Evolutionary conservation across 345 rosid species (phyloP), one percentile per base, ranked within the genome.

Genomic region (Rhizophora mangle): DNA sequence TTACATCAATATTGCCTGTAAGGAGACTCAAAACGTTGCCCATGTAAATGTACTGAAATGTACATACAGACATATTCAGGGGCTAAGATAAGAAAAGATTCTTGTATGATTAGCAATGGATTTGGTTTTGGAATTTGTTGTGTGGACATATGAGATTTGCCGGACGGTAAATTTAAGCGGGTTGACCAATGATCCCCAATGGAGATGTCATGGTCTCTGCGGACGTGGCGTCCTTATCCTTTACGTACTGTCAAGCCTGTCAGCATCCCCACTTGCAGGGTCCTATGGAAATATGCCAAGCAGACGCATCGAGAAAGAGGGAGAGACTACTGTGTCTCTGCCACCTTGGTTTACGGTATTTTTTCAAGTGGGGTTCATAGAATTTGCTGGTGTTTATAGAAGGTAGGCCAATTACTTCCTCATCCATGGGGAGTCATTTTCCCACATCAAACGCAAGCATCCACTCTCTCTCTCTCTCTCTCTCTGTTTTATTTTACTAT

Each of bases 221-320:
- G 20, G 65, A 76, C 60, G 85, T 76, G 82, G 81, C 79, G 63
- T 74, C 72, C 85, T 79, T 79, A 82, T 82, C 85, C 73, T 63
- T 43, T 0, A 26, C 7, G 49, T 60, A 29, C 63, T 58, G 60
- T 55, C 15, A 22, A 24, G 59, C 60, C 30, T 47, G 80, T 66
- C 76, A 18, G 34, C n/a, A 21, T 32, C 52, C 29, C 65, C 65
- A 65, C 68, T 66, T 51, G 60, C 53, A 11, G 37, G 24, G 27
- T 55, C 30, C 16, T 15, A 8, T 24, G 18, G 18, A 22, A 15
- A 6, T n/a, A n/a, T 54, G 30, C 29, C 30, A 0, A 24, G 49
- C 49, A 3, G 49, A 13, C 19, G 1, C 49, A 0, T 15, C 18
- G 18, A 43, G 18, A 4, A 3, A 0, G 18, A 15, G 3, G 22